A percentile compares a stretch with the other conserved stretches of the same genome.
Evolutionary conservation across 306 rosid genomes (phyloP).

Genomic region (Parietaria judaica): DNA sequence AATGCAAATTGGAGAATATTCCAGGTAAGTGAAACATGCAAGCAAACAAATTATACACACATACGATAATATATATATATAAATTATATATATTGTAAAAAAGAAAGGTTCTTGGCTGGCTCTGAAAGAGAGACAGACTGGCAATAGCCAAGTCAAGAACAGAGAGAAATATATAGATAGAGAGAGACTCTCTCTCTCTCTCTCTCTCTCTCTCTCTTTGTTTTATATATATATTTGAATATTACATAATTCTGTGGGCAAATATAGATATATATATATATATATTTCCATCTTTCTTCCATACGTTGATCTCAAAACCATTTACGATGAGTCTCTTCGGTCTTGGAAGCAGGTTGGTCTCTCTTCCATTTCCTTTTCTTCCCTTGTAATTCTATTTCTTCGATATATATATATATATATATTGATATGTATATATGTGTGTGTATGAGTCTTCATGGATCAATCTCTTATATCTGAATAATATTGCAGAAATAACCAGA

Average conservation of each 20-base stretch:
- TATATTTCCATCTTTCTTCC: conserved; percentile 12
- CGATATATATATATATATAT: background rate
- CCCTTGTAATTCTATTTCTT: background rate
- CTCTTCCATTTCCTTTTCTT: background rate
- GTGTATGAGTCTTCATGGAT: background rate
- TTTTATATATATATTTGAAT: conserved; percentile 6
- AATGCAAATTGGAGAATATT: no score
- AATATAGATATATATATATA: background rate
- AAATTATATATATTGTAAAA: background rate
- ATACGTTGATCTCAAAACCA: conserved; percentile 18
- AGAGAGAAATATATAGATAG: conserved; percentile 6
- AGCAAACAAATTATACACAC: no score
- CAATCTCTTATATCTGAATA: background rate
- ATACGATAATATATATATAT: no score
- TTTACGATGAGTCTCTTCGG: conserved; percentile 86
- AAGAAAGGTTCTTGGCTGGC: conserved; percentile 18
- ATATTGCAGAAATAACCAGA: conserved; percentile 48
- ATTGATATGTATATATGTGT: background rate
- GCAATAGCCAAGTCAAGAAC: conserved; percentile 33
- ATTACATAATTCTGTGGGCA: background rate
- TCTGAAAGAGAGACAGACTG: conserved; percentile 42
- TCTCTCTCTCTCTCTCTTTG: conserved; percentile 10
- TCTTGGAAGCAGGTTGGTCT: conserved; percentile 70
- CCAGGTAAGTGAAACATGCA: no score
- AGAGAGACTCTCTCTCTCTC: conserved; percentile 12